Conservation (phyloP, 2,329 filamentous ascomycete species). For the Aspergillus amoenus region DNA sequence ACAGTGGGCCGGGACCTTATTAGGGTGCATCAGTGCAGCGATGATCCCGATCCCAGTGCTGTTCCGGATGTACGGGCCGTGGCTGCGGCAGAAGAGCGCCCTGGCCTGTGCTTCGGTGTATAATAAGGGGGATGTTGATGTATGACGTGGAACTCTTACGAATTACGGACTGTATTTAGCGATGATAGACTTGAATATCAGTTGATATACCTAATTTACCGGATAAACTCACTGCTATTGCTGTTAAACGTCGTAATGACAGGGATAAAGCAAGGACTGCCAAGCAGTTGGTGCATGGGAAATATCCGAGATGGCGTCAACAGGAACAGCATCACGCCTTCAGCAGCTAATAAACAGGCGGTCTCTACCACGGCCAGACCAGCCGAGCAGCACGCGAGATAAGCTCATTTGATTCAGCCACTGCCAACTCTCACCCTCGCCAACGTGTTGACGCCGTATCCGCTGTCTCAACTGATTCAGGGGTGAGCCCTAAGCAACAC, state of each 20-base stretch:
- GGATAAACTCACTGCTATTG: too few species aligned
- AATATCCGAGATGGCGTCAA: too few species aligned
- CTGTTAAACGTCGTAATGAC: too few species aligned
- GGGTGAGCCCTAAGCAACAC: too few species aligned
- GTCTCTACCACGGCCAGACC: background rate
- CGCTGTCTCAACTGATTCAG: too few species aligned
- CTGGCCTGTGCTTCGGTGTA: conserved; percentile 22
- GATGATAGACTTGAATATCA: too few species aligned
- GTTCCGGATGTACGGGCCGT: conserved; percentile 33
- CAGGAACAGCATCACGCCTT: background rate
- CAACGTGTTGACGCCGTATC: too few species aligned
- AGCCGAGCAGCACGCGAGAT: background rate
- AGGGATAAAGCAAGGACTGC: too few species aligned
- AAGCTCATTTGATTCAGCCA: conserved; percentile 1
- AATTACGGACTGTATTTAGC: too few species aligned
- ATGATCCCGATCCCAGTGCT: conserved; percentile 40
- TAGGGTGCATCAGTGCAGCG: conserved; percentile 35
- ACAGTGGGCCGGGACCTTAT: conserved; percentile 41
- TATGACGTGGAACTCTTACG: too few species aligned
- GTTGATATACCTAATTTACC: too few species aligned
- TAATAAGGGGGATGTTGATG: conserved; percentile 2
- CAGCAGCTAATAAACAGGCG: background rate
- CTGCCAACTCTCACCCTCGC: background rate
- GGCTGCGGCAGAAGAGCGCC: conserved; percentile 29
- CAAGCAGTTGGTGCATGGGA: too few species aligned